phyloP scores from a whole-genome alignment of 2,329 filamentous ascomycete genomes.

The Cladosporium sp. region DNA sequence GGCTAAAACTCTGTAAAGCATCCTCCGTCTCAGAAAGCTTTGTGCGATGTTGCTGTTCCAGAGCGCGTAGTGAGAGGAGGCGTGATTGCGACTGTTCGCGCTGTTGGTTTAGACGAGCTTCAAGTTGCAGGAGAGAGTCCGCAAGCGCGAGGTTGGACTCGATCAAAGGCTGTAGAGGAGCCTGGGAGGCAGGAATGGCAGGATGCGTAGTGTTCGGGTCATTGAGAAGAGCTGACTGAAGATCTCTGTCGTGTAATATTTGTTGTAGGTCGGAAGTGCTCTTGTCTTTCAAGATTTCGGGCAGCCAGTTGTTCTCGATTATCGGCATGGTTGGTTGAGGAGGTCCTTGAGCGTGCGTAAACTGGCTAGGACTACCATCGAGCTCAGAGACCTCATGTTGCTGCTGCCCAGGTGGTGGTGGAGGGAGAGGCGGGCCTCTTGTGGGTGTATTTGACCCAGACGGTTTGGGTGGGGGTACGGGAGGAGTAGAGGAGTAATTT shows the following conservation, averaged over 20 bases:
- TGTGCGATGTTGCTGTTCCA: slow-evolving; percentile 88
- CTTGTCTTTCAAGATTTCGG: slow-evolving; percentile 74
- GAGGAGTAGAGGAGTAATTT: slow-evolving; percentile 48
- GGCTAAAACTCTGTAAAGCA: slow-evolving; percentile 79
- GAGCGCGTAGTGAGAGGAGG: slow-evolving; percentile 76
- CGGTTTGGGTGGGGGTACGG: slow-evolving; percentile 50
- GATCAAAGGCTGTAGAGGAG: slow-evolving; percentile 64
- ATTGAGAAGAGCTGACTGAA: slow-evolving; percentile 75
- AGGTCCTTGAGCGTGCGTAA: slow-evolving; percentile 23
- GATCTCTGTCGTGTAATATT: slow-evolving; percentile 62
- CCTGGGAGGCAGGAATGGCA: slow-evolving; percentile 65
- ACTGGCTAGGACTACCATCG: slow-evolving; percentile 25
- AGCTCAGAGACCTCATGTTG: slow-evolving; percentile 31
- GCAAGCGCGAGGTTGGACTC: slow-evolving; percentile 72
- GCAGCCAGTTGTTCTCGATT: slow-evolving; percentile 70
- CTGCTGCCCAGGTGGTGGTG: slow-evolving; percentile 42
- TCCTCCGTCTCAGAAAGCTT: slow-evolving; percentile 88
- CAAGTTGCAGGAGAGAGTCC: slow-evolving; percentile 60
- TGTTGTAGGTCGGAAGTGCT: slow-evolving; percentile 77
- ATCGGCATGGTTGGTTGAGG: slow-evolving; percentile 25
- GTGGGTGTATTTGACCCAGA: slow-evolving; percentile 44
- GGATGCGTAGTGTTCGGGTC: slow-evolving; percentile 68
- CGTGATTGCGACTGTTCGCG: slow-evolving; percentile 75
- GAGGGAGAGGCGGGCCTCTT: slow-evolving; percentile 47
- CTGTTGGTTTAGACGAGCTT: slow-evolving; percentile 59